Conservation (phyloP, 495 filamentous ascomycete species). For the Podospora pseudocomata region DNA sequence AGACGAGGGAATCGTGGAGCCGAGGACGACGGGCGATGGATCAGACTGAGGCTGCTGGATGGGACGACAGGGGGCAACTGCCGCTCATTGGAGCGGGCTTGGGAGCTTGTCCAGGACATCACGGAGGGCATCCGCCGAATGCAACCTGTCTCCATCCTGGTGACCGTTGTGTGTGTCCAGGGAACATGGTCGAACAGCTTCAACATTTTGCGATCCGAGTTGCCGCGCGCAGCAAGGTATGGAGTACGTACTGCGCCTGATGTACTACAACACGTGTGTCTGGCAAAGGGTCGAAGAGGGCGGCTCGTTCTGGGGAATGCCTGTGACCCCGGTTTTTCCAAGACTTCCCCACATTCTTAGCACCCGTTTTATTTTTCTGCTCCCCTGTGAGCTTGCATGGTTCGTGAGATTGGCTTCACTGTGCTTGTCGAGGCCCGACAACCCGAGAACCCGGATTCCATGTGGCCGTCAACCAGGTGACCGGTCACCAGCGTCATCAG, state of each 20-base stretch:
- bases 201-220: background rate
- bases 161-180: slow-evolving; percentile 2
- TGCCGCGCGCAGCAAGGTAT: background rate
- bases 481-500: background rate
- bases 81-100: slow-evolving; percentile 29
- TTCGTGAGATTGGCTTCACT: background rate
- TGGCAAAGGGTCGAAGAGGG: too few species aligned
- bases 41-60: slow-evolving; percentile 27
- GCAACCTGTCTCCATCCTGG: slow-evolving; percentile 19
- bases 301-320: background rate
- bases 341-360: background rate
- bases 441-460: slow-evolving; percentile 4
- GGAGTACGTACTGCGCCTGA: background rate
- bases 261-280: too few species aligned
- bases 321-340: background rate
- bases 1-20: slow-evolving; percentile 25
- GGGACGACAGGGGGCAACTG: slow-evolving; percentile 28
- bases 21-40: slow-evolving; percentile 17
- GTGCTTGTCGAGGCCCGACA: background rate
- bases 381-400: background rate
- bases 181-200: background rate
- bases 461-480: background rate
- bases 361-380: background rate
- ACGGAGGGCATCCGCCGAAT: slow-evolving; percentile 34
- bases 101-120: slow-evolving; percentile 8